Percentiles rank a stretch among this genome's conserved stretches.
Evolutionary conservation across 352 stramenopile genomes (phyloP).

Genomic region (Phytophthora citricola): DNA sequence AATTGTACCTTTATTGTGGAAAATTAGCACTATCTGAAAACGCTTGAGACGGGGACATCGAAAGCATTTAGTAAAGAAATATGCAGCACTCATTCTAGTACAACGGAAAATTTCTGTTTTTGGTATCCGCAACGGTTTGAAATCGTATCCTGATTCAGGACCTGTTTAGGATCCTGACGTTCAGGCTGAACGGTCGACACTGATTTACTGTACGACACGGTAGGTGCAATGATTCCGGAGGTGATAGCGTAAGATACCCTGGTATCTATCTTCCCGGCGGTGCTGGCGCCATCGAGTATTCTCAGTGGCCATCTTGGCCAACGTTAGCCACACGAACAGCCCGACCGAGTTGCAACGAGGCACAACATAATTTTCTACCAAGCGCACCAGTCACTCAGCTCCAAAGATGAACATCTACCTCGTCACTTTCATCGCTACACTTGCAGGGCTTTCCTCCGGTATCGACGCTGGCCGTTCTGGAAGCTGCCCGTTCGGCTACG

Average conservation of each 20-base stretch:
- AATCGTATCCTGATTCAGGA: background rate
- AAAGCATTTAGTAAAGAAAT: too few species aligned
- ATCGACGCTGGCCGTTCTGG: too few species aligned
- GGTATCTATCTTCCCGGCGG: too few species aligned
- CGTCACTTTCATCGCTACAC: conserved; percentile 37
- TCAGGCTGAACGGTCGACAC: background rate
- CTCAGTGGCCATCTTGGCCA: too few species aligned
- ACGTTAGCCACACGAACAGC: too few species aligned
- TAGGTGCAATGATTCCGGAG: background rate
- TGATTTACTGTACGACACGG: background rate
- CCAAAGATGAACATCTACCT: conserved; percentile 49
- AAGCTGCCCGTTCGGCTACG: conserved; percentile 48
- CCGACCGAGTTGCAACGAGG: background rate
- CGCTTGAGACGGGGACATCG: too few species aligned
- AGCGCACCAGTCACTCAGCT: conserved; percentile 8
- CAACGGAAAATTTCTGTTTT: too few species aligned
- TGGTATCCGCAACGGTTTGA: too few species aligned
- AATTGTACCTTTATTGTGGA: too few species aligned
- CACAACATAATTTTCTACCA: conserved; percentile 27
- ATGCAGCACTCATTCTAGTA: too few species aligned
- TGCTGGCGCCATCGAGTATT: background rate
- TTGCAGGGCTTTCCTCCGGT: conserved; percentile 36
- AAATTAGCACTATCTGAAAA: too few species aligned
- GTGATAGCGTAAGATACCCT: background rate
- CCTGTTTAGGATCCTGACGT: background rate